Percentiles rank a stretch among this genome's conserved stretches.
Conservation (phyloP, 2,329 filamentous ascomycete genomes). For the Elsinoe batatas region DNA sequence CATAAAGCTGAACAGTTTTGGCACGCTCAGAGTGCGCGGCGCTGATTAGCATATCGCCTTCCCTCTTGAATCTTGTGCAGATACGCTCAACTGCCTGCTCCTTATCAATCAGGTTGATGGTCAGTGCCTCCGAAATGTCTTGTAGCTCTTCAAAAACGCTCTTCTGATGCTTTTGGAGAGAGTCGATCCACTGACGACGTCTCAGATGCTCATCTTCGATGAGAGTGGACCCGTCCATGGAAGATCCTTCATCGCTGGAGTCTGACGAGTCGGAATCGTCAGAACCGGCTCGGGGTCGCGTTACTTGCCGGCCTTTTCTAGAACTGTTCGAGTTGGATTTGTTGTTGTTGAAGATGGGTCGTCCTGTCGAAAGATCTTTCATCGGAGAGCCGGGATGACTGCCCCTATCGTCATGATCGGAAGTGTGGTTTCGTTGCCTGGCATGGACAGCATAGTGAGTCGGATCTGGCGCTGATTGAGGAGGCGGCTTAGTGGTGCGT, state of each 20-base stretch:
- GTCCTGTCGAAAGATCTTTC: too few species aligned
- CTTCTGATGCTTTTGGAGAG: conserved; percentile 31
- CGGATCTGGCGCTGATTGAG: too few species aligned
- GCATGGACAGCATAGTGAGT: too few species aligned
- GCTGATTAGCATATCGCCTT: neutral
- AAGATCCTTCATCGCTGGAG: conserved; percentile 19
- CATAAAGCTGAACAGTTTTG: neutral
- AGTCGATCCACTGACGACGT: conserved; percentile 27
- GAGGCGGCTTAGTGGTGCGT: too few species aligned
- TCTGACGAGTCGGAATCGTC: conserved; percentile 12
- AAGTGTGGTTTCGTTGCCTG: too few species aligned
- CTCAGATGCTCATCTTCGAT: conserved; percentile 7
- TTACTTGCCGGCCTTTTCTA: conserved; percentile 14
- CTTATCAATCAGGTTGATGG: conserved; percentile 37
- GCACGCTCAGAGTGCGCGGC: neutral
- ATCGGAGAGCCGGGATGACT: too few species aligned
- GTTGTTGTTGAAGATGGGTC: too few species aligned
- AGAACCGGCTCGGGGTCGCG: neutral
- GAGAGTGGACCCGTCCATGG: conserved; percentile 24
- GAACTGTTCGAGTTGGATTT: neutral
- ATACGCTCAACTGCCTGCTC: conserved; percentile 37
- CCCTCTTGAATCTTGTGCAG: neutral
- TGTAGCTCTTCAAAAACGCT: conserved; percentile 30
- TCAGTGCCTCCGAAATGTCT: conserved; percentile 33
- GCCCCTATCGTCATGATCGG: too few species aligned